A percentile compares a stretch with the other conserved stretches of the same genome.
phyloP scores from a whole-genome alignment of 495 filamentous ascomycete genomes.

The Penicillium dipodomyicola region DNA sequence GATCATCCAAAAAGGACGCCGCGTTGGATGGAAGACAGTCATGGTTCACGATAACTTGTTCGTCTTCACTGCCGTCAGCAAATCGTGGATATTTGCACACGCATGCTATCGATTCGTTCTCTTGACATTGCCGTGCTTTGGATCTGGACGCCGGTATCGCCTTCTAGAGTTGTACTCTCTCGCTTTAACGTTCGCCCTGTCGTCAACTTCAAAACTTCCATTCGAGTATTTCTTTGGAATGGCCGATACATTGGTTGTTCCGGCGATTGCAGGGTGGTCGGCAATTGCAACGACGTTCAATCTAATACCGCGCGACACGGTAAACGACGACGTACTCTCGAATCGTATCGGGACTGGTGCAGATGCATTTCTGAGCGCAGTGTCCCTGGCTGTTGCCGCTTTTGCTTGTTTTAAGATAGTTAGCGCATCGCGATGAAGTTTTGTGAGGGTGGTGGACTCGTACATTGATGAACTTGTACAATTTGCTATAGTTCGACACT shows the following conservation, averaged over 20 bases:
- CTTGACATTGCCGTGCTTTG: constrained; percentile 8
- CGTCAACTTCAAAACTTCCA: neutral
- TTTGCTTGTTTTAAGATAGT: neutral
- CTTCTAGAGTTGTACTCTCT: constrained; percentile 8
- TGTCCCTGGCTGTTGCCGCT: neutral
- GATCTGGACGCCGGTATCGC: constrained; percentile 8
- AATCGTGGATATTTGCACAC: constrained; percentile 9
- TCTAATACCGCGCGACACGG: constrained; percentile 6
- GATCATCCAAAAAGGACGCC: constrained; percentile 1
- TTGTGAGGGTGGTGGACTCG: neutral
- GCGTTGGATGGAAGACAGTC: constrained; percentile 6
- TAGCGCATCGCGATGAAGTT: neutral
- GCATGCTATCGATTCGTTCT: constrained; percentile 5
- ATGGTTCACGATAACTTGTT: constrained; percentile 5
- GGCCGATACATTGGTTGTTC: constrained; percentile 7
- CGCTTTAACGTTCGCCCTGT: constrained; percentile 2
- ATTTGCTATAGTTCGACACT: no score
- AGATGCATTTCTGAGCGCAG: neutral
- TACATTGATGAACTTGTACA: neutral
- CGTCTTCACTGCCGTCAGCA: constrained; percentile 5
- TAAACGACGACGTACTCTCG: constrained; percentile 4
- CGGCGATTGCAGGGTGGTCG: constrained; percentile 7
- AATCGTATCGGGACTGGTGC: neutral
- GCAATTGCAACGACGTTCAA: constrained; percentile 7
- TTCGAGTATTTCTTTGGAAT: neutral